phyloP scores from a whole-genome alignment of 495 filamentous ascomycete genomes.

The Entonaema liquescens region DNA sequence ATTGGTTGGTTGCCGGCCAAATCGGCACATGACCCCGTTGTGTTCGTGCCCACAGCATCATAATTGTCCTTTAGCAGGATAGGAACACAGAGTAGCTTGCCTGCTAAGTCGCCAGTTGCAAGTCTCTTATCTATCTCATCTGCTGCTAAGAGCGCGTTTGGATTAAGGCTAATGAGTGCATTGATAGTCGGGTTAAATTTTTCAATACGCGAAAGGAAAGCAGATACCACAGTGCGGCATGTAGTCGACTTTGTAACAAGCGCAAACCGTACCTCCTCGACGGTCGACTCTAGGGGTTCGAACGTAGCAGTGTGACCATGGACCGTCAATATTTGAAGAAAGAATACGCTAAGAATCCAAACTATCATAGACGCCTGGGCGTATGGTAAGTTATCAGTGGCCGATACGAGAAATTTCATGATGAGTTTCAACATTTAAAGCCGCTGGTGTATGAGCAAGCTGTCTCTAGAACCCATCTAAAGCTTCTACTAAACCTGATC shows the following conservation, averaged over 20 bases:
- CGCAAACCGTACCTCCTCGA: slow-evolving; percentile 61
- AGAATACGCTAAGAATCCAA: slow-evolving; percentile 18
- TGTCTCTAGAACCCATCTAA: slow-evolving; percentile 10
- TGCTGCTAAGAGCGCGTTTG: slow-evolving; percentile 58
- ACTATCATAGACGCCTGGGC: slow-evolving; percentile 5
- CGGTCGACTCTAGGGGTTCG: slow-evolving; percentile 65
- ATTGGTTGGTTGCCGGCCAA: slow-evolving; percentile 56
- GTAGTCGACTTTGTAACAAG: slow-evolving; percentile 59
- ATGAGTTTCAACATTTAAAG: slow-evolving; percentile 7
- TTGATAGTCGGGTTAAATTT: slow-evolving; percentile 65
- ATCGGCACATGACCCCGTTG: slow-evolving; percentile 62
- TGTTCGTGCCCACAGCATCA: slow-evolving; percentile 61
- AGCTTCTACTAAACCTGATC: slow-evolving; percentile 17
- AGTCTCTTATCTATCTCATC: slow-evolving; percentile 56
- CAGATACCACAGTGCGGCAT: slow-evolving; percentile 61
- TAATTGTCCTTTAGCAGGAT: slow-evolving; percentile 72
- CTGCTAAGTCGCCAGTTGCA: slow-evolving; percentile 53
- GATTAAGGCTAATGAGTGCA: slow-evolving; percentile 64
- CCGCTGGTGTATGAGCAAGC: not conserved
- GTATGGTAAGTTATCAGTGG: slow-evolving; percentile 19
- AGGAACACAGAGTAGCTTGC: slow-evolving; percentile 65
- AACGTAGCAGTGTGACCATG: slow-evolving; percentile 42
- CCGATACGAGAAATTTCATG: slow-evolving; percentile 16
- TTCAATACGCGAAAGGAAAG: slow-evolving; percentile 65
- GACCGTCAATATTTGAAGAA: slow-evolving; percentile 5